Evolutionary conservation across 2,329 filamentous ascomycete species (phyloP), one percentile per base, ranked within the genome.

Genomic region (Fusarium sororula): DNA sequence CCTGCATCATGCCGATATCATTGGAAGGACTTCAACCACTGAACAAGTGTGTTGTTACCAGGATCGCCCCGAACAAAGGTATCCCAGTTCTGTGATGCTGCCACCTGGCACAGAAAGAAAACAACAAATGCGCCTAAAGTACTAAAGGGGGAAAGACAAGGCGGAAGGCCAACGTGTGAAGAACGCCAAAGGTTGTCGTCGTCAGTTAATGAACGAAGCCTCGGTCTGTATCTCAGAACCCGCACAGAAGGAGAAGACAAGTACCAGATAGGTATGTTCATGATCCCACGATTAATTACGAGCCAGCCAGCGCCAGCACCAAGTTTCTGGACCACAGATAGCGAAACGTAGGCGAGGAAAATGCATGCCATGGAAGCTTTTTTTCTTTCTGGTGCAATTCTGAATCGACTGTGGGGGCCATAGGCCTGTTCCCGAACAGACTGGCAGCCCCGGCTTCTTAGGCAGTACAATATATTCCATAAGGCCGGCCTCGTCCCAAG

Each of bases 41-140:
- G 48, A 63, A 39, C 53, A 66, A 44, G 35, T 58, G 35, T 61
- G 48, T 64, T 24, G 30, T 66, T 63, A 50, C 51, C 59, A 69
- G 66, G 39, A 70, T 26, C 22, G 12, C 38, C 37, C 64, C 39
- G 45, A 67, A 68, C 63, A 70, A 64, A 65, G 58, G 38, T 32
- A 47, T 59, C 44, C 47, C 24, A 47, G 55, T 65, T 68, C 63
- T 75, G 75, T 74, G 72, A 77, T 60, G 70, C 72, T 70, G 70
- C 63, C 38, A 47, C 13, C 45, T 38, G 18, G 15, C 24, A 59
- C 32, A 28, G 12, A 62, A 54, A 63, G 50, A 48, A 71, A 68
- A 38, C n/a, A 32, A 20, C 26, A 37, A 24, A 22, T 26, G 37
- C 45, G 35, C 45, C 51, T 55, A 48, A 57, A 66, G 61, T 45